Base-by-base conservation (phyloP, 202 grass and related monocot genomes). In the Digitaria exilis region DNA sequence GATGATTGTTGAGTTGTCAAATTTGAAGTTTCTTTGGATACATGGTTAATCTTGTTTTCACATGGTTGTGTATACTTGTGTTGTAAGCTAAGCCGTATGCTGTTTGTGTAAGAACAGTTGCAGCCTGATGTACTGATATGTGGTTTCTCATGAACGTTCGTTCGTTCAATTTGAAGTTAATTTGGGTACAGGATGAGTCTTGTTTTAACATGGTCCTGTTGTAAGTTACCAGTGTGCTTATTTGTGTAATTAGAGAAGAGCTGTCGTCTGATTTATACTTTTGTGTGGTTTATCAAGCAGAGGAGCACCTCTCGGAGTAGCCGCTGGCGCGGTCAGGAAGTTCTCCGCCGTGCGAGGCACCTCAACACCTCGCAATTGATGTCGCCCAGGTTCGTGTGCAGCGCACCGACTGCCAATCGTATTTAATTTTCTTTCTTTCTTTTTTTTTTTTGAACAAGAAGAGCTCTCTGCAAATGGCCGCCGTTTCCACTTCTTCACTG, bases 291-390 rank as follows among this genome's bases (percentile, higher is more conserved):
- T n/a, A n/a, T n/a, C n/a, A n/a, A n/a, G n/a, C n/a, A n/a, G n/a
- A n/a, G n/a, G n/a, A n/a, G n/a, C n/a, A n/a, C n/a, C n/a, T n/a
- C n/a, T n/a, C n/a, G n/a, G n/a, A n/a, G 87, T 98, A 95, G 63
- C 89, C 89, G 77, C 91, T 98, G 6, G 91, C 96, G 85, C 90
- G 0, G 96, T 92, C 52, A 98, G 58, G 60, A 98, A 98, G 84
- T 98, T 98, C 92, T 98, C 90, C 87, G 89, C 51, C 73, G 91
- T 85, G 73, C 90, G 89, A 35, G 96, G 80, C 44, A 82, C 92
- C 85, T 98, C 88, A 85, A 84, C 79, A 98, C 82, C 92, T 98
- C 95, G 83, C 93, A 93, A 85, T 98, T 98, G 90, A 98, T 95
- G 84, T 95, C 96, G 17, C 96, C 96, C 44, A 98, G 89, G 80